Evolutionary conservation across 139 green algal species (phyloP).

Genomic region (Chlorella sp.): DNA sequence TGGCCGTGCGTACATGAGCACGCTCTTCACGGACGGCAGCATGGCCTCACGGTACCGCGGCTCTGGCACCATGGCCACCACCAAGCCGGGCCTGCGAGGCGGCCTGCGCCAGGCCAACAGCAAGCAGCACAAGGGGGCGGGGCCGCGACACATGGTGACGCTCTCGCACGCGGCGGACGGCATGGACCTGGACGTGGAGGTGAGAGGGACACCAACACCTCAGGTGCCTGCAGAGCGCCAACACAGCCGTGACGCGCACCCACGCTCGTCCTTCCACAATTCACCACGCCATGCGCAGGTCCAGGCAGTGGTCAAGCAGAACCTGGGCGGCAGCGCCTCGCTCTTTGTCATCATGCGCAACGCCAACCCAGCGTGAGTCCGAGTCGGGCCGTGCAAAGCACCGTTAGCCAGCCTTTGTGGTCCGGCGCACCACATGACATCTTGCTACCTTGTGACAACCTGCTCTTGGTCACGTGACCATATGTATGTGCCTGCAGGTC

Average conservation of each 20-base stretch:
- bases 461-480: no score
- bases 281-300: neutral
- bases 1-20: neutral
- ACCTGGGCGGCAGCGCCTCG: neutral
- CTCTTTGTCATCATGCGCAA: neutral
- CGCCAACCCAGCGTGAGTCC: neutral
- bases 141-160: neutral
- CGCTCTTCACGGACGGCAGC: neutral
- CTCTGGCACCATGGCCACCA: no score
- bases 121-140: neutral
- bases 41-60: no score
- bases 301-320: slow-evolving; percentile 3
- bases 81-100: no score
- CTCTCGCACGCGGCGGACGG: neutral
- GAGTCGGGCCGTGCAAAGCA: no score
- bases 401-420: no score
- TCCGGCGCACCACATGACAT: no score
- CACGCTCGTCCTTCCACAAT: no score
- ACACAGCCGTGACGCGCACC: no score
- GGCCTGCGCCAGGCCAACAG: neutral
- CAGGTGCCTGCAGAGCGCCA: neutral
- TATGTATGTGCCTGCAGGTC: neutral
- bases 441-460: no score
- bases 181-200: neutral
- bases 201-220: neutral